Conservation (phyloP, 2,329 filamentous ascomycete genomes). For the Clonostachys sp. region DNA sequence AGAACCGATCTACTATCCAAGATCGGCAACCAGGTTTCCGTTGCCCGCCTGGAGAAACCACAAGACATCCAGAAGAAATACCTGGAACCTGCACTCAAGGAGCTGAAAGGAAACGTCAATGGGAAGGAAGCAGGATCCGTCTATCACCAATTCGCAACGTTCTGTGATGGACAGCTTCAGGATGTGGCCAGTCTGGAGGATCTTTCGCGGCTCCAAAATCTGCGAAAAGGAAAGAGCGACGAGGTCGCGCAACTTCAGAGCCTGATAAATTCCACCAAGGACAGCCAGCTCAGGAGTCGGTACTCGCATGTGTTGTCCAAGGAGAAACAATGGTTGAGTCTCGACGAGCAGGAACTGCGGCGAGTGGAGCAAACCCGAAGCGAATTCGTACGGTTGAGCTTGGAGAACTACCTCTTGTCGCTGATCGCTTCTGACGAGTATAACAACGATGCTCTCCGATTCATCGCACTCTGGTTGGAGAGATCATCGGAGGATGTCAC, state of each 20-base stretch:
- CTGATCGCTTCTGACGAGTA: conserved; percentile 82
- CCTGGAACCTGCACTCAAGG: conserved; percentile 76
- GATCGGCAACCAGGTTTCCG: conserved; percentile 82
- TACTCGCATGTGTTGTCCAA: conserved; percentile 61
- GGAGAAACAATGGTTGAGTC: conserved; percentile 82
- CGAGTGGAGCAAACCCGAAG: conserved; percentile 72
- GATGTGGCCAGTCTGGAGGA: conserved; percentile 83
- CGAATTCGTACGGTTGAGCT: conserved; percentile 79
- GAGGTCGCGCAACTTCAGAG: conserved; percentile 73
- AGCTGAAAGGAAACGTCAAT: conserved; percentile 64
- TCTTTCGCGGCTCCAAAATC: conserved; percentile 70
- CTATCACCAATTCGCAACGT: conserved; percentile 90
- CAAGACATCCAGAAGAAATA: conserved; percentile 87
- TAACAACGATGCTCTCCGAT: conserved; percentile 85
- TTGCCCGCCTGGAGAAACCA: conserved; percentile 85
- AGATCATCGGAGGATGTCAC: conserved; percentile 71
- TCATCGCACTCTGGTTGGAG: conserved; percentile 92
- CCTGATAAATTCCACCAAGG: conserved; percentile 43
- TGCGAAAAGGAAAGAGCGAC: conserved; percentile 75
- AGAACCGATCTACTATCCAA: conserved; percentile 79
- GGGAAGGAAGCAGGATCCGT: conserved; percentile 79
- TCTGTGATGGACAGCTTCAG: conserved; percentile 91
- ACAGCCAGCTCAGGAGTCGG: conserved; percentile 47
- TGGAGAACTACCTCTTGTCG: conserved; percentile 89
- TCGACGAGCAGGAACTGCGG: conserved; percentile 83